A percentile compares a stretch with the other conserved stretches of the same genome.
phyloP scores from a whole-genome alignment of 768 basidiomycete genomes.

The Filobasidium wieringae region DNA sequence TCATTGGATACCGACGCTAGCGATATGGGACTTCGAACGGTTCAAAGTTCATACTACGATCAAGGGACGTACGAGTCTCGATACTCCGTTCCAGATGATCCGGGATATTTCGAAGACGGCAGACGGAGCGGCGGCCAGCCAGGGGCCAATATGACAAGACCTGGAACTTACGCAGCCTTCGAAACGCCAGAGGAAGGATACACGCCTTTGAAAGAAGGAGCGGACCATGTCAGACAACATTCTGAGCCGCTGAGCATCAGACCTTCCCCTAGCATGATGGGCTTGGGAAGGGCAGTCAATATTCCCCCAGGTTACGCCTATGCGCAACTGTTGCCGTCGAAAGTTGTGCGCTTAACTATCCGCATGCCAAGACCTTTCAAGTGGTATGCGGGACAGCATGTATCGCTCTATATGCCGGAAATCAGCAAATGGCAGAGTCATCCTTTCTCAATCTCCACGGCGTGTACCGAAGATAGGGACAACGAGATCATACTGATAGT shows the following conservation, averaged over 20 bases:
- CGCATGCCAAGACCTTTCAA: slow-evolving; percentile 48
- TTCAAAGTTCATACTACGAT: too few relatives aligned
- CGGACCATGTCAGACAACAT: too few relatives aligned
- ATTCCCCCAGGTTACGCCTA: slow-evolving; percentile 60
- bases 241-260: background rate
- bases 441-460: slow-evolving; percentile 60
- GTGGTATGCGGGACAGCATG: slow-evolving; percentile 72
- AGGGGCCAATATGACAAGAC: too few relatives aligned
- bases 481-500: slow-evolving; percentile 55
- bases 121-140: too few relatives aligned
- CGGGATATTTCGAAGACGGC: background rate
- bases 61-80: slow-evolving; percentile 7
- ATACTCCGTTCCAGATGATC: slow-evolving; percentile 2
- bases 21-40: too few relatives aligned
- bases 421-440: slow-evolving; percentile 54
- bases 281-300: slow-evolving; percentile 39
- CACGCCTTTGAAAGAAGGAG: too few relatives aligned
- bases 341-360: slow-evolving; percentile 57
- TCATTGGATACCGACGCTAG: slow-evolving; percentile 6
- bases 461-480: slow-evolving; percentile 49
- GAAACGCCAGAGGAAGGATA: too few relatives aligned
- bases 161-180: background rate
- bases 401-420: slow-evolving; percentile 56
- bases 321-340: slow-evolving; percentile 57
- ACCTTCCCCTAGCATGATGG: slow-evolving; percentile 12